phyloP scores from a whole-genome alignment of 2,329 filamentous ascomycete species.

The Trichoderma endophyticum region DNA sequence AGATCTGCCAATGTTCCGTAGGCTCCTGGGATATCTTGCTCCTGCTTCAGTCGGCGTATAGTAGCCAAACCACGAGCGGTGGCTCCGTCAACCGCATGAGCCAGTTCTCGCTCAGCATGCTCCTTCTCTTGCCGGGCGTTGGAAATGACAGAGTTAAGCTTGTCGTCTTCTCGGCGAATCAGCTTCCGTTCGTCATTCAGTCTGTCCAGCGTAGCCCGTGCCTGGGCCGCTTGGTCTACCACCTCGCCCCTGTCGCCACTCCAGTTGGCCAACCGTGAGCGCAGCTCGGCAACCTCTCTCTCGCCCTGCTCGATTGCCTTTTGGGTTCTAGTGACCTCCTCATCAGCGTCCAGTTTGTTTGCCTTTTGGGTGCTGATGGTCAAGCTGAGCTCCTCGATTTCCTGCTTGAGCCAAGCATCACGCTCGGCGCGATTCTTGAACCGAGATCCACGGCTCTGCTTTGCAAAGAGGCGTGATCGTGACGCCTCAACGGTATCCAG shows the following conservation, averaged over 20 bases:
- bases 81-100: slow-evolving; percentile 83
- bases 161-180: slow-evolving; percentile 85
- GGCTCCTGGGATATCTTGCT: slow-evolving; percentile 77
- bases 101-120: slow-evolving; percentile 71
- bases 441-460: slow-evolving; percentile 83
- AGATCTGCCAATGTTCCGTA: slow-evolving; percentile 92
- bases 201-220: slow-evolving; percentile 74
- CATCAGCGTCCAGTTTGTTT: slow-evolving; percentile 77
- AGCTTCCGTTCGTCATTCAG: slow-evolving; percentile 84
- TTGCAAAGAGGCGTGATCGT: slow-evolving; percentile 78
- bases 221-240: slow-evolving; percentile 69
- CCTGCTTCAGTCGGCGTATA: slow-evolving; percentile 76
- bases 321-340: slow-evolving; percentile 74
- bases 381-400: slow-evolving; percentile 76
- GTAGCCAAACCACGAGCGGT: slow-evolving; percentile 85
- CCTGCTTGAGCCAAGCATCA: slow-evolving; percentile 74
- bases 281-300: slow-evolving; percentile 65
- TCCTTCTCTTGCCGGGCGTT: slow-evolving; percentile 75
- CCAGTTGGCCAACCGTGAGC: slow-evolving; percentile 73
- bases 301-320: slow-evolving; percentile 69
- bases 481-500: slow-evolving; percentile 73
- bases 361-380: slow-evolving; percentile 78
- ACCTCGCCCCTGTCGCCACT: slow-evolving; percentile 70
- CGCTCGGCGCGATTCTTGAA: slow-evolving; percentile 87
- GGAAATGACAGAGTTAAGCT: slow-evolving; percentile 71